phyloP scores from a whole-genome alignment of 352 stramenopile species.

The Pythium oligandrum region DNA sequence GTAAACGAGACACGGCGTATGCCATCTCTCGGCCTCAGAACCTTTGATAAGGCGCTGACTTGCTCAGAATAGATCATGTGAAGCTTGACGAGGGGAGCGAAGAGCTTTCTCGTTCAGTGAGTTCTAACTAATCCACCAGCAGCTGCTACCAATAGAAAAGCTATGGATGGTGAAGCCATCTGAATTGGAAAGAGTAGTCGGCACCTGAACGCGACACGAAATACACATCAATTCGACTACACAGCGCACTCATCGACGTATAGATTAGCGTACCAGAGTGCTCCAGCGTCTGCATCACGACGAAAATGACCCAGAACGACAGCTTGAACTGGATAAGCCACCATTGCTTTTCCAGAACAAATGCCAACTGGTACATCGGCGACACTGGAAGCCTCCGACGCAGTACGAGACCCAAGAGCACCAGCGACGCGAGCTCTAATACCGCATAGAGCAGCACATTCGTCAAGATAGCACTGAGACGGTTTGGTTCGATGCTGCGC shows the following conservation, averaged over 20 bases:
- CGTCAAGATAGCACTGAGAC: constrained; percentile 18
- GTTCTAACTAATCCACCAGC: too few relatives aligned
- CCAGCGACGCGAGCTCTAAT: constrained; percentile 28
- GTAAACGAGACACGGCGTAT: too few relatives aligned
- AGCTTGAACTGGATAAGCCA: constrained; percentile 22
- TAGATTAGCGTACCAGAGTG: constrained; percentile 16
- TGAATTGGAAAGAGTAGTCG: constrained; percentile 34
- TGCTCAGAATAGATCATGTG: too few relatives aligned
- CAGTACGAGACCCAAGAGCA: constrained; percentile 21
- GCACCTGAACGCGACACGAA: not conserved
- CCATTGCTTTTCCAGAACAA: constrained; percentile 25
- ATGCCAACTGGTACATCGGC: constrained; percentile 23
- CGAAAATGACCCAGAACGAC: constrained; percentile 31
- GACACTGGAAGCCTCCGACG: constrained; percentile 22
- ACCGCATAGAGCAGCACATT: constrained; percentile 33
- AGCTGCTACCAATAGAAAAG: too few relatives aligned
- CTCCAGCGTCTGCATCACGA: constrained; percentile 23
- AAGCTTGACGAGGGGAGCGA: too few relatives aligned
- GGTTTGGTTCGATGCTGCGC: constrained; percentile 5
- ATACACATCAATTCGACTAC: too few relatives aligned
- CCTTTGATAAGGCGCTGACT: too few relatives aligned
- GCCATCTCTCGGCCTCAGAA: too few relatives aligned
- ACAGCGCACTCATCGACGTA: too few relatives aligned
- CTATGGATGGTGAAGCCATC: constrained; percentile 12
- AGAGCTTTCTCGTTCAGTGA: too few relatives aligned